Evolutionary conservation across 495 filamentous ascomycete genomes (phyloP), one percentile per base, ranked within the genome.

Genomic region (Penicillium alfredii): DNA sequence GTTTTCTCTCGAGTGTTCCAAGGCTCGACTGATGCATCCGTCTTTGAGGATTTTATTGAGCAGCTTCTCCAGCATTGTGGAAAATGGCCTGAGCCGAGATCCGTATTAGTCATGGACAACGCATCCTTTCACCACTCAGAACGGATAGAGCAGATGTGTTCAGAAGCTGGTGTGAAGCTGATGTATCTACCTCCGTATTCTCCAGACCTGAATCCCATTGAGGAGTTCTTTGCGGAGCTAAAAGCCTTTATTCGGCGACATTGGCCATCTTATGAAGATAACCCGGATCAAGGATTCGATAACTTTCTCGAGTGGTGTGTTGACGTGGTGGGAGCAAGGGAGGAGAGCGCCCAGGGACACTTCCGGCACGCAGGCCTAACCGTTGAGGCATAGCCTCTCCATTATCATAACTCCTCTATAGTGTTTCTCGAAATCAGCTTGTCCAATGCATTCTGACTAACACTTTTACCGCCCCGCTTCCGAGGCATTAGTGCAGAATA

Each of bases 71-170:
- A 45, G 28, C 47, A 65, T 30, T 68, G 44, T 40, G 45, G 58
- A 20, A 55, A 27, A 44, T 70, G 34, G 46, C 67, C 58, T 1
- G 53, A 62, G 31, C 60, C 48, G 14, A 64, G 58, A 29, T 68
- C 58, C 19, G 63, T 71, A 6, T 25, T 73, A 17, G 37, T 71
- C 17, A 68, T 67, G 51, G 66, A 71, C 34, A 67, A 71, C 52
- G 53, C 56, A 14, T 63, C 58, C 13, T 59, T 67, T 33, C 46
- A 71, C 40, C 45, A 50, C 36, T 49, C 40, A 6, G 46, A 58
- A 7, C 26, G 47, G 31, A 40, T 67, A 9, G 29, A 60, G 30
- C 29, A 64, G 23, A 35, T 66, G 40, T 68, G 51, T 34, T 28
- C 22, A 8, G 41, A 51, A 16, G 55, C 53, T 15, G 57, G 64